Base-by-base conservation (phyloP, 306 rosid species). In the Sicyos baderoa region DNA sequence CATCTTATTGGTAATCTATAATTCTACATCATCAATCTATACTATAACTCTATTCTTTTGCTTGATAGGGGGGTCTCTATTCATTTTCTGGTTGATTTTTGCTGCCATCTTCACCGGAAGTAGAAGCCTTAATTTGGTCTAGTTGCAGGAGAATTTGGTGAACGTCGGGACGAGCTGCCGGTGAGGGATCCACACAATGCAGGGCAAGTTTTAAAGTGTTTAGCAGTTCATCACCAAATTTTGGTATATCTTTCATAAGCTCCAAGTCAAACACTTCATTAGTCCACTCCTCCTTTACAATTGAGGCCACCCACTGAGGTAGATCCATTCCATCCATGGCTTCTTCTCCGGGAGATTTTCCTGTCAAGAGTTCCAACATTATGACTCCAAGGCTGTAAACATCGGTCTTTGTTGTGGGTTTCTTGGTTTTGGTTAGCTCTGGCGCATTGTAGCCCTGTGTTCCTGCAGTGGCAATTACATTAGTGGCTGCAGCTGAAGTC, bases 131-230 rank as follows among this genome's bases (percentile, higher is more conserved):
- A 68, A 92, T 89, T 54, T 86, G 88, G 77, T 92, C 96, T 3
- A 89, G 83, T 74, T 92, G 98, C 75, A 81, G 95, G 40, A 87
- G 87, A 44, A 92, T 84, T 69, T 83, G 88, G 37, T 75, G 89
- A 45, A 77, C 86, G 48, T 92, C 96, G 0, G 96, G 96, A 8
- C 98, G 84, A 51, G 89, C 87, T 12, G 96, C 79, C 19, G 96
- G 93, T n/a, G 96, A 86, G 75, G 98, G 96, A 82, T 92, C 98
- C 69, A 92, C 98, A 82, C 98, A 87, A 56, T 92, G 98, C 92
- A 92, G 71, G 74, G 96, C 96, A 47, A 92, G 83, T 74, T 92
- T 92, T 76, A 92, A 73, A 2, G 93, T 87, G 81, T 89, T 89
- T 0, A 92, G 77, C 78, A 89, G 77, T 79, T 92, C 96, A 53